Percentiles rank a stretch among this genome's conserved stretches.
phyloP scores from a whole-genome alignment of 2,329 filamentous ascomycete genomes.

The Nigrospora sphaerica region DNA sequence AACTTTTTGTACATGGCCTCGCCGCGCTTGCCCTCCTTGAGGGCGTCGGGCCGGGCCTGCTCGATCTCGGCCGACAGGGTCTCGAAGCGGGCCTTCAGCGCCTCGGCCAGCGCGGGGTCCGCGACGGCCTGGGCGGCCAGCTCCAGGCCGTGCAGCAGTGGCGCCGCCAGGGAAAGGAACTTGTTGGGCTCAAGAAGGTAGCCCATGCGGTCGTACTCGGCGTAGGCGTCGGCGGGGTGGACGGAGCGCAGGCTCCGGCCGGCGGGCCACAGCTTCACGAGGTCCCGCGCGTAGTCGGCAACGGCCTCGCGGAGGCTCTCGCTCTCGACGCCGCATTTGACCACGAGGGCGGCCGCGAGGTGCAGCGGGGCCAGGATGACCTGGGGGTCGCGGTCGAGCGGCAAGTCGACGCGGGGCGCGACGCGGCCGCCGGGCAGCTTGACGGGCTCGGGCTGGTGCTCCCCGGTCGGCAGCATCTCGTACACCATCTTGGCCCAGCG shows the following conservation, averaged over 20 bases:
- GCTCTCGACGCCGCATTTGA: conserved; percentile 19
- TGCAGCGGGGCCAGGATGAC: conserved; percentile 33
- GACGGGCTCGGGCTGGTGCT: conserved; percentile 22
- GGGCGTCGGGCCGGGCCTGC: conserved; percentile 8
- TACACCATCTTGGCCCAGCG: conserved; percentile 39
- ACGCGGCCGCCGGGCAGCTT: conserved; percentile 4
- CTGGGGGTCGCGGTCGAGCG: conserved; percentile 34
- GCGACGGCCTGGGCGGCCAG: conserved; percentile 34
- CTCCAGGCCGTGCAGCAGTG: conserved; percentile 36
- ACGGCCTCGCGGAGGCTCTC: conserved; percentile 26
- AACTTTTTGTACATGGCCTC: conserved; percentile 22
- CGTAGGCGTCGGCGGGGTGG: conserved; percentile 25
- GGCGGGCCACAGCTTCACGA: conserved; percentile 34
- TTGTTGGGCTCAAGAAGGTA: conserved; percentile 27
- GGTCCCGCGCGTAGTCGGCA: conserved; percentile 25
- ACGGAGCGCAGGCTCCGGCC: conserved; percentile 26
- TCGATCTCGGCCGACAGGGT: conserved; percentile 28
- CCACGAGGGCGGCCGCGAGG: conserved; percentile 32
- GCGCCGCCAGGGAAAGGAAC: conserved; percentile 26
- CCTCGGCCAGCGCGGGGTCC: conserved; percentile 22
- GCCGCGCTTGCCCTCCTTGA: conserved; percentile 14
- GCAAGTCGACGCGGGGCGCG: conserved; percentile 10
- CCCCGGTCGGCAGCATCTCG: conserved; percentile 39
- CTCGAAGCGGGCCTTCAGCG: conserved; percentile 33
- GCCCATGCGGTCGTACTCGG: conserved; percentile 12